These are phyloP conservation scores for Aspergillus sp. DNA, from an alignment of 2,329 filamentous ascomycete species.

Conservation along the genomic window DNA sequence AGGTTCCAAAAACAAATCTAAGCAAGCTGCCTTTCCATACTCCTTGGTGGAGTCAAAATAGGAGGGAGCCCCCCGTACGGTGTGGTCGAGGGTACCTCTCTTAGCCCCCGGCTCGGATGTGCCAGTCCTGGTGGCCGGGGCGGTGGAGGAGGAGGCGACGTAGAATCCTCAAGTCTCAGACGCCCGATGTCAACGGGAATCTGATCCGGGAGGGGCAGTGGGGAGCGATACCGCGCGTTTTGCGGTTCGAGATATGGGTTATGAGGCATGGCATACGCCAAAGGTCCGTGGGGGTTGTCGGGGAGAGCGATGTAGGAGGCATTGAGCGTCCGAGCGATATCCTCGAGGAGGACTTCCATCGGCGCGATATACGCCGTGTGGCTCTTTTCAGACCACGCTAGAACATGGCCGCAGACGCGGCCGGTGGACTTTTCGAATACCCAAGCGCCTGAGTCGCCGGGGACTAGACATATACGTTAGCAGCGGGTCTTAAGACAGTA, in stretches of 20 bases:
- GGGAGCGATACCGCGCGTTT: conserved; percentile 21
- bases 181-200: conserved; percentile 28
- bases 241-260: conserved; percentile 13
- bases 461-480: conserved; percentile 49
- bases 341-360: conserved; percentile 85
- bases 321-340: conserved; percentile 76
- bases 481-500: background rate
- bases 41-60: conserved; percentile 32
- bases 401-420: conserved; percentile 80
- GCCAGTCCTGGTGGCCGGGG: conserved; percentile 13
- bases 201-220: conserved; percentile 23
- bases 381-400: conserved; percentile 81
- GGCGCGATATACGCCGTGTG: conserved; percentile 88
- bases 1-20: conserved; percentile 18
- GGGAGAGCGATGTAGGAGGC: conserved; percentile 71
- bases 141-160: background rate
- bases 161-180: conserved; percentile 21
- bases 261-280: conserved; percentile 21
- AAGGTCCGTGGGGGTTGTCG: conserved; percentile 37
- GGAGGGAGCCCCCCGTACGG: conserved; percentile 26
- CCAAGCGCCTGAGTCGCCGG: conserved; percentile 92
- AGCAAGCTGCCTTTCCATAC: conserved; percentile 39
- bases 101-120: conserved; percentile 17
- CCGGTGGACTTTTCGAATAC: conserved; percentile 78
- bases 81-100: conserved; percentile 19